These are phyloP conservation scores for Fusarium sp. DNA, from an alignment of 2,329 filamentous ascomycete genomes.

Conservation along the genomic window DNA sequence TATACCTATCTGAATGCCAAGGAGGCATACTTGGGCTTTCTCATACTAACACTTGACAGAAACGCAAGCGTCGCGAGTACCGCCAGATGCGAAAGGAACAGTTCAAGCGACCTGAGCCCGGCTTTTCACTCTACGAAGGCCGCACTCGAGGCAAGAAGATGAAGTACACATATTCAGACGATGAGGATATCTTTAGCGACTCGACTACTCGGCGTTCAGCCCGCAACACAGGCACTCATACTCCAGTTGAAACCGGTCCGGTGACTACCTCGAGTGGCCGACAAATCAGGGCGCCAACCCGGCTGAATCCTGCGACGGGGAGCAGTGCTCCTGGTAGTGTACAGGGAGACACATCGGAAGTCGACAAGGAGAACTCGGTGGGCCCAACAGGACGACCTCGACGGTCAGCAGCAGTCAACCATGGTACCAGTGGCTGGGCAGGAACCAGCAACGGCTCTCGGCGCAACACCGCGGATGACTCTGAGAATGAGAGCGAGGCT, in stretches of 20 bases:
- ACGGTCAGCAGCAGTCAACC: constrained; percentile 61
- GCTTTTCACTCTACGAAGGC: constrained; percentile 94
- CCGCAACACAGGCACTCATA: constrained; percentile 78
- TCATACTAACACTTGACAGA: constrained; percentile 62
- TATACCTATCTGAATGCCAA: background rate
- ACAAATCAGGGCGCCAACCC: constrained; percentile 77
- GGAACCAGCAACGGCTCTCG: constrained; percentile 47
- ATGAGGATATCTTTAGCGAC: constrained; percentile 79
- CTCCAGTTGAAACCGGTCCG: constrained; percentile 74
- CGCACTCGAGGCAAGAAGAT: constrained; percentile 95
- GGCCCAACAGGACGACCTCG: constrained; percentile 61
- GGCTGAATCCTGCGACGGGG: constrained; percentile 70
- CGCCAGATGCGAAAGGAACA: constrained; percentile 85
- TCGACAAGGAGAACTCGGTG: constrained; percentile 52
- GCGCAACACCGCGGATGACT: constrained; percentile 60
- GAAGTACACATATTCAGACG: constrained; percentile 95
- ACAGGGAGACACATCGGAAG: constrained; percentile 56
- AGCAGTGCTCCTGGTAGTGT: constrained; percentile 60
- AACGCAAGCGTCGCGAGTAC: constrained; percentile 93
- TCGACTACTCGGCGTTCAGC: constrained; percentile 74
- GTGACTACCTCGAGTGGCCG: constrained; percentile 86
- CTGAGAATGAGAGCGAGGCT: constrained; percentile 77
- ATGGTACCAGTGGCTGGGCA: constrained; percentile 61
- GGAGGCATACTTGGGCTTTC: background rate
- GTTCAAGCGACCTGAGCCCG: constrained; percentile 87